These are phyloP conservation scores for Suillus decipiens DNA, from an alignment of 768 basidiomycete genomes.

Conservation along the genomic window DNA sequence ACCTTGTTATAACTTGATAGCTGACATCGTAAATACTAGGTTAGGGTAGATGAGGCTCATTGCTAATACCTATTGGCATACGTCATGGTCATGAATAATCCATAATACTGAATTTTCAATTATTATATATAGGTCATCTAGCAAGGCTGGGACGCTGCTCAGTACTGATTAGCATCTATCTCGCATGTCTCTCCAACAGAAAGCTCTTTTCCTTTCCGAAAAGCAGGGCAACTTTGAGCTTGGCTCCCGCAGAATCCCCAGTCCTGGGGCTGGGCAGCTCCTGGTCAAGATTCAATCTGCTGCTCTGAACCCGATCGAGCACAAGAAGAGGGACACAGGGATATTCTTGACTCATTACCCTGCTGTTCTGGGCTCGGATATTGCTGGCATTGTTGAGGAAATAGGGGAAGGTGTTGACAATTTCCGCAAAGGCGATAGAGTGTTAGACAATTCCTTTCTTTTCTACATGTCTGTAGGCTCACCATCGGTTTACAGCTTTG, in stretches of 20 bases:
- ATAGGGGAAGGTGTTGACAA: constrained; percentile 39
- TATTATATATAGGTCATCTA: no score
- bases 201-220: constrained; percentile 28
- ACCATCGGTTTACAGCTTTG: constrained; percentile 29
- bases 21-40: no score
- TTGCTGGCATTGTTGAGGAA: constrained; percentile 41
- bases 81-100: no score
- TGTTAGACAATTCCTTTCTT: constrained; percentile 29
- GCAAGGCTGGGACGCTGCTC: no score
- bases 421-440: constrained; percentile 42
- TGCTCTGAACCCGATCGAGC: constrained; percentile 51
- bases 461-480: constrained; percentile 15
- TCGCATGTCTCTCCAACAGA: constrained; percentile 33
- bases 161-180: no score
- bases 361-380: constrained; percentile 35
- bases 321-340: constrained; percentile 37
- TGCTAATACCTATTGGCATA: no score
- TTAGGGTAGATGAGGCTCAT: no score
- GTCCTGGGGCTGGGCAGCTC: constrained; percentile 40
- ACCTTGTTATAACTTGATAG: no score
- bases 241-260: constrained; percentile 26
- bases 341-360: constrained; percentile 37
- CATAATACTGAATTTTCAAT: no score
- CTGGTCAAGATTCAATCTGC: constrained; percentile 42
- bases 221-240: constrained; percentile 34